Base-by-base conservation (phyloP, 176 grass and related monocot genomes). In the Avena insularis region DNA sequence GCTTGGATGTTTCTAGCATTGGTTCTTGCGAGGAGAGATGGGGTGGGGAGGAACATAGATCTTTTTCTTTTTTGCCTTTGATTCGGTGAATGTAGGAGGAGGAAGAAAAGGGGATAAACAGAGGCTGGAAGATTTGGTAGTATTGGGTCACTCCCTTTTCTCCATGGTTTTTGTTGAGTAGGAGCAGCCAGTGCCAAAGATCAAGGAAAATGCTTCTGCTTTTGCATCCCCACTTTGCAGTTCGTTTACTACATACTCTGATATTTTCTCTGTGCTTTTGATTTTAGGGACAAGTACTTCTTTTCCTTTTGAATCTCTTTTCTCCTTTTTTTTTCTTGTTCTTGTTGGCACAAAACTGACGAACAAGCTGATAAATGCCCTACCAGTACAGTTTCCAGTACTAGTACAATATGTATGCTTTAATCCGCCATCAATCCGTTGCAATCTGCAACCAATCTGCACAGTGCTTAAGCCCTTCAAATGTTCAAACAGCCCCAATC, bases 71-170 rank as follows among this genome's bases (percentile, higher is more conserved):
- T 2, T 3, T 43, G 40, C 40, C 40, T 73, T 77, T 6, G 71
- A 20, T 71, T 71, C 54, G 69, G 11, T 50, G 15, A 25, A 23
- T 67, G 62, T 71, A 65, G 84, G 84, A 83, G 84, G 79, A 82
- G 12, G 29, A 62, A 20, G 49, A 50, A 15, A 11, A 11, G 27
- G 75, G 54, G 36, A 27, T 0, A 5, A 8, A 55, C 14, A 9
- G 9, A 43, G 33, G 48, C 0, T 76, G 10, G 10, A 27, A 21
- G 75, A 33, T 85, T 50, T 40, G 58, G 8, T 29, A 5, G 3
- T 29, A 5, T 15, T 35, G 25, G 63, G 9, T 7, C 5, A 14
- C 20, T 53, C 4, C 4, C 4, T 54, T 63, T 80, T 25, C 27
- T 73, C 55, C 82, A 79, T 49, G 10, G 45, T 13, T 4, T 13